Base-by-base conservation (phyloP, 257 asterid species). In the Gentiana straminea region DNA sequence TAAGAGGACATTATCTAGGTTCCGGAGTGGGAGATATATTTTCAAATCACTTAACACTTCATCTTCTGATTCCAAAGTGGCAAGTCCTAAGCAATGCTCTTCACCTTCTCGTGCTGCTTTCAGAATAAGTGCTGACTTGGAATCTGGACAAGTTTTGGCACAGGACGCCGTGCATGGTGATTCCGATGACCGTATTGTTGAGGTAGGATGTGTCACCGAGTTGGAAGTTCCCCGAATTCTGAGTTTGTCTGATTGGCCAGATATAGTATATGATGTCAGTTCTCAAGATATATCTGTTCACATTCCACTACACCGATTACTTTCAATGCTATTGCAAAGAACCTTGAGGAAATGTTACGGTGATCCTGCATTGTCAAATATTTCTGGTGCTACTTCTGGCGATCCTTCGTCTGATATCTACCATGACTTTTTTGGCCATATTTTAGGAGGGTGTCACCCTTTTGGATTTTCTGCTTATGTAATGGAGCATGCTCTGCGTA, bases 401-500 rank as follows among this genome's bases (percentile, higher is more conserved):
- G 82, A 72, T 59, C 60, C 62, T 62, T 74, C 82, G 49, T 63
- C 73, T 60, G 70, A 73, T 47, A 72, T 63, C 54, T 34, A 61
- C 54, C 70, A 66, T 46, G 86, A 83, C 59, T 88, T 88, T 61
- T 81, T 92, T 69, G 75, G 82, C 77, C 81, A 73, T 55, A 73
- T 92, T 62, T 76, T 92, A 71, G 91, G 84, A 60, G 94, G 95
- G 56, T 80, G 88, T 68, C 94, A 88, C 73, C 94, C 97, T 53
- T 52, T 64, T 68, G 97, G 99, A 51, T 88, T 92, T 77, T 88
- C 99, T 65, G 88, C 86, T 55, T 83, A 75, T 63, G 77, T 80
- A 51, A 88, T 92, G 99, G 99, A 92, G 75, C 95, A 92, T 77
- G 94, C 95, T 66, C 76, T 92, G 45, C 84, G 88, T 60, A 86